Evolutionary conservation across 164 flowering plant genomes (phyloP), one percentile per base, ranked within the genome.

Genomic region (Akebia trifoliata): DNA sequence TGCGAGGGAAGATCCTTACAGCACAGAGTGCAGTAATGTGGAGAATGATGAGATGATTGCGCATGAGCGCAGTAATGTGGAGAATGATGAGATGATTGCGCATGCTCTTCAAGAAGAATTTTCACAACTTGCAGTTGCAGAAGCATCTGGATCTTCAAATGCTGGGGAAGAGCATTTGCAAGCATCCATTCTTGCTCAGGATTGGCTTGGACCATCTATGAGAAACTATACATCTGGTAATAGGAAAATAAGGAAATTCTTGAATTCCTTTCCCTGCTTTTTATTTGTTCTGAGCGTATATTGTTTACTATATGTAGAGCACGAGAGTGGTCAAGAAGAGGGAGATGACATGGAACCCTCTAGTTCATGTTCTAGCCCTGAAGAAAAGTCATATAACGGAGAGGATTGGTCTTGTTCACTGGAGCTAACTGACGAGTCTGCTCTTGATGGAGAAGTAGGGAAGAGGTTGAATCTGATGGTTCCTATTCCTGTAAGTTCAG

Each of bases 371-470:
- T 85, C 93, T 48, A 89, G 87, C 60, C 87, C 84, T 38, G 78
- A 60, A 35, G 77, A 74, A 57, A 69, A 65, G 35, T 50, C 73
- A 35, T 74, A 74, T 70, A 78, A 76, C 59, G 80, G 72, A 37
- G 90, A 78, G 40, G 88, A 84, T 18, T 79, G 74, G 65, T 59
- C 76, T 11, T 69, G 63, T 68, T 64, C 76, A 21, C 59, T 81
- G 40, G 88, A 81, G 54, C 59, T 77, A 50, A 64, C 78, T 20
- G 90, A 89, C 75, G 93, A 76, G 50, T 69, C 67, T 63, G 65
- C 59, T 9, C 67, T 81, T 37, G 95, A 92, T 68, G 95, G 81
- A 31, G 98, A 92, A 81, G 81, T 85, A 15, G 81, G 78, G 59
- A 81, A 77, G 77, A 81, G 84, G 63, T 71, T 92, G 68, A 74